Base-by-base conservation (phyloP, 2,329 filamentous ascomycete species). In the Pseudogymnoascus sp. region DNA sequence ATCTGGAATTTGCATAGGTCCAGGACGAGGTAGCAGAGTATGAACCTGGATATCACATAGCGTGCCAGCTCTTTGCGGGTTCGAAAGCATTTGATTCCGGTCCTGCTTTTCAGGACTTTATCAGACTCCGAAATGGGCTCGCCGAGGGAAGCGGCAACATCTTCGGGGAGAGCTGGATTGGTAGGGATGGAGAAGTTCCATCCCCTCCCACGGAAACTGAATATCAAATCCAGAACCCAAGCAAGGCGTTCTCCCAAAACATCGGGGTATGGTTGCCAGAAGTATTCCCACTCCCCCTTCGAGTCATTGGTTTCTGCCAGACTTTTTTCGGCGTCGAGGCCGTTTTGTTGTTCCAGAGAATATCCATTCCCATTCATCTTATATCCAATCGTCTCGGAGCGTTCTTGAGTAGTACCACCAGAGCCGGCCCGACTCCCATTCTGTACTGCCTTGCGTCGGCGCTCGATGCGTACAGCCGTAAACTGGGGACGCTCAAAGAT, bases 1-100 rank as follows among this genome's bases (percentile, higher is more conserved):
- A 91, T 87, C 65, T 85, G 65, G 1, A 86, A 81, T 69, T 89
- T 89, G 61, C 90, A 74, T 5, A 85, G 63, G 73, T 97, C 93
- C 7, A 96, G 77, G 6, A 83, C 65, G 11, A 95, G 66, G 71
- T 90, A 95, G 66, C 80, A 78, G 38, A 81, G 62, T 1, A 83
- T 62, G n/a, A 88, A 75, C 5, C 71, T 77, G 7, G 73, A 63
- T 9, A 86, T 64, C 25, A 79, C 79, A 14, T 70, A 67, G 62
- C 74, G 72, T 41, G 87, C 63, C 45, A 88, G 80, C 2, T 76
- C 70, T 21, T 67, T 68, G 37, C 76, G 75, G 4, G 78, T 81
- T 4, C 73, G 67, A 63, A 73, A 75, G 21, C 79, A 77, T 60
- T 71, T 70, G 68, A 78, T 82, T 23, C 84, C 84, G 33, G 78